These are phyloP conservation scores for Nicotiana rustica DNA, from an alignment of 305 asterid genomes.

Conservation along the genomic window DNA sequence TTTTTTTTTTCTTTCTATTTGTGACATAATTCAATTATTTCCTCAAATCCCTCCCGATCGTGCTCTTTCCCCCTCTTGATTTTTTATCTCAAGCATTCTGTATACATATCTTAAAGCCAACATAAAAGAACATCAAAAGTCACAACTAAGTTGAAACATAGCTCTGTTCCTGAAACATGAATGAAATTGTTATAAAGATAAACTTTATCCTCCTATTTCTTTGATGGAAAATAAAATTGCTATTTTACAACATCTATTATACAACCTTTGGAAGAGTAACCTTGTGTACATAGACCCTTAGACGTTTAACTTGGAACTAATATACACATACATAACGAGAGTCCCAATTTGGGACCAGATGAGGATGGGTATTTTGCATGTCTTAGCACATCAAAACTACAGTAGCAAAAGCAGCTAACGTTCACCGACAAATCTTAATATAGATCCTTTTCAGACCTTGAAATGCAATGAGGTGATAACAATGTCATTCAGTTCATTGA, in stretches of 20 bases:
- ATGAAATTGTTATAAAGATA: background rate
- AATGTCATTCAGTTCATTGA: background rate
- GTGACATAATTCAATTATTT: no score
- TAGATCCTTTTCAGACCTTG: constrained; percentile 1
- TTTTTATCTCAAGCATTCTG: no score
- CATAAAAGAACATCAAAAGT: constrained; percentile 8
- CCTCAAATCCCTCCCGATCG: no score
- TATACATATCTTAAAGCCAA: background rate
- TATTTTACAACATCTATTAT: background rate
- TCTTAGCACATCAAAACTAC: background rate
- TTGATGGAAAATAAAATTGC: background rate
- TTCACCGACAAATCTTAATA: background rate
- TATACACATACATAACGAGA: background rate
- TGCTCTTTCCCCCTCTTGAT: no score
- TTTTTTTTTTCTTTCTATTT: no score
- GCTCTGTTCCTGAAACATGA: background rate
- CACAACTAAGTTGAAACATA: background rate
- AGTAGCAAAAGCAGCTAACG: constrained; percentile 14
- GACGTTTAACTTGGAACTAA: background rate
- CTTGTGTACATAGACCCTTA: background rate
- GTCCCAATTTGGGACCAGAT: background rate
- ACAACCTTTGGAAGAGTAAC: constrained; percentile 13
- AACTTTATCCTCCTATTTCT: background rate
- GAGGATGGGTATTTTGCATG: background rate
- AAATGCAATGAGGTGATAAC: background rate